phyloP scores from a whole-genome alignment of 768 basidiomycete genomes.

The Pulveroboletus ravenelii region DNA sequence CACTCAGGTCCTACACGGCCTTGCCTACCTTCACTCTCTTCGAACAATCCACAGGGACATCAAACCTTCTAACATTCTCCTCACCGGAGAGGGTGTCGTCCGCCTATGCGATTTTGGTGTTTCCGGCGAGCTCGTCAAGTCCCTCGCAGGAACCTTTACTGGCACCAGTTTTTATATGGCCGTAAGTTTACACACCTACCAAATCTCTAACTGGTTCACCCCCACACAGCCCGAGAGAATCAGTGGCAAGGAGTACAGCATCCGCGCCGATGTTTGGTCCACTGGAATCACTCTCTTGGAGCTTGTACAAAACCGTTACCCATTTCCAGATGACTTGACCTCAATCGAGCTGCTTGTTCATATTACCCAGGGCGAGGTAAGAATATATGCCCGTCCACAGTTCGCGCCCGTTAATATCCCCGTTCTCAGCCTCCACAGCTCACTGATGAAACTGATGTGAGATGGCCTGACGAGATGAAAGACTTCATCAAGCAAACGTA shows the following conservation, averaged over 20 bases:
- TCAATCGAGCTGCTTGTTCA: conserved; percentile 94
- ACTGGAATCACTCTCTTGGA: conserved; percentile 93
- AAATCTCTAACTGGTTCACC: conserved; percentile 1
- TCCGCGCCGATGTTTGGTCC: conserved; percentile 97
- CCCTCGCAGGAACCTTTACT: conserved; percentile 91
- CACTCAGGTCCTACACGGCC: conserved; percentile 77
- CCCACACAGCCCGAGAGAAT: conserved; percentile 82
- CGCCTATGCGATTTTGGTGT: conserved; percentile 97
- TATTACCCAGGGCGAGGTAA: conserved; percentile 75
- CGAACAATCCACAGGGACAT: conserved; percentile 96
- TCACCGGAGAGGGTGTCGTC: conserved; percentile 84
- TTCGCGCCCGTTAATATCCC: conserved; percentile 14
- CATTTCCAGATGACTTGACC: conserved; percentile 86
- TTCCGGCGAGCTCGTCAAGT: conserved; percentile 90
- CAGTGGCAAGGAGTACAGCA: conserved; percentile 85
- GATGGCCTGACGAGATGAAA: conserved; percentile 83
- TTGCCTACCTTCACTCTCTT: conserved; percentile 85
- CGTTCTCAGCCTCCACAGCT: conserved; percentile 68
- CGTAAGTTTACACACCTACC: conserved; percentile 46
- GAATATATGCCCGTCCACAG: conserved; percentile 17
- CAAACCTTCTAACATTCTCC: conserved; percentile 89
- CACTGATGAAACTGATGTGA: conserved; percentile 60
- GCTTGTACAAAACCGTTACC: conserved; percentile 90
- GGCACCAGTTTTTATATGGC: conserved; percentile 99
- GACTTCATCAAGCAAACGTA: conserved; percentile 86